Conservation (phyloP, 2,329 filamentous ascomycete species). For the Aspergillus jensenii region DNA sequence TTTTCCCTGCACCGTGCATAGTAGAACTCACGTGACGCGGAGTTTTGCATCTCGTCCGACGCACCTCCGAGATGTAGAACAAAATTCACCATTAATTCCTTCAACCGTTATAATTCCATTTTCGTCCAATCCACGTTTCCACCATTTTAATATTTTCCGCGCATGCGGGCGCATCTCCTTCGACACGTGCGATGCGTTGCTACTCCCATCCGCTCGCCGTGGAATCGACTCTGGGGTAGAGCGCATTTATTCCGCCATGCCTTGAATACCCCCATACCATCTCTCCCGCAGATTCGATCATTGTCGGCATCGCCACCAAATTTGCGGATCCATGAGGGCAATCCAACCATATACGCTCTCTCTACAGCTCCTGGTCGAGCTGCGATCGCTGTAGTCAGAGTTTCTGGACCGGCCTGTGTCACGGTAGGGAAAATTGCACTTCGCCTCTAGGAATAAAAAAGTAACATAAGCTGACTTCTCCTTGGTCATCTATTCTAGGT, state of each 20-base stretch:
- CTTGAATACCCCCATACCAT: constrained; percentile 6
- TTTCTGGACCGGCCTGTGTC: constrained; percentile 76
- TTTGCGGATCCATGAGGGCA: constrained; percentile 25
- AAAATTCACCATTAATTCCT: not conserved
- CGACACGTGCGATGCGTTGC: constrained; percentile 26
- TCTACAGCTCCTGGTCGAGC: constrained; percentile 83
- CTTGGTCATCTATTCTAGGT: constrained; percentile 50
- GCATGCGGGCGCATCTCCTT: constrained; percentile 31
- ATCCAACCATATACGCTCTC: constrained; percentile 81
- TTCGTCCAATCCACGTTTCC: not conserved
- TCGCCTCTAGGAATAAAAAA: not conserved
- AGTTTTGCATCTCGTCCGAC: not conserved
- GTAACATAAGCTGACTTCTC: not conserved
- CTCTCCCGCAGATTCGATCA: constrained; percentile 12
- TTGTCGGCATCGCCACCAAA: constrained; percentile 24
- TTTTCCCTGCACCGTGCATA: not conserved
- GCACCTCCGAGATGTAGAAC: not conserved
- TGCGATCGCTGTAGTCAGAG: constrained; percentile 84
- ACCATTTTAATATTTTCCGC: constrained; percentile 13
- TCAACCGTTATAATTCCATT: not conserved
- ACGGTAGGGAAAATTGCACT: constrained; percentile 49
- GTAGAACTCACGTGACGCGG: not conserved
- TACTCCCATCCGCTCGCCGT: constrained; percentile 24
- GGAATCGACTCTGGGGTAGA: constrained; percentile 16
- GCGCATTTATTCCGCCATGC: constrained; percentile 14